Base-by-base conservation (phyloP, 2,329 filamentous ascomycete genomes). In the Botrytis elliptica region DNA sequence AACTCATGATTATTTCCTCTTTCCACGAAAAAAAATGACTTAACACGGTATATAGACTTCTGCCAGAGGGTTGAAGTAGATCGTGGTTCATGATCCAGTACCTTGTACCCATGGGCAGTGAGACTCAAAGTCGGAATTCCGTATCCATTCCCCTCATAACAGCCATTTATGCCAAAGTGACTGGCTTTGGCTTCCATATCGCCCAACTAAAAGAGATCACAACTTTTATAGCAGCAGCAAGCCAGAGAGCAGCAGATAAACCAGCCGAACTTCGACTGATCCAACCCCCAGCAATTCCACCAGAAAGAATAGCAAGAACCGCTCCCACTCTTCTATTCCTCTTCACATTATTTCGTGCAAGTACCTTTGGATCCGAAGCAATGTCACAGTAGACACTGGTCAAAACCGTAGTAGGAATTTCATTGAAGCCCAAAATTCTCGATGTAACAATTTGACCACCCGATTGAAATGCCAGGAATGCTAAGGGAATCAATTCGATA, bases 381-480 rank as follows among this genome's bases (percentile, higher is more conserved):
- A 95, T 80, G 80, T 95, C 93, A 80, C 92, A 94, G 83, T 95
- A 95, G 75, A 93, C 90, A 80, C 91, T 94, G 1, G 93, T 95
- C 74, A 96, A 82, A 4, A 95, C 93, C 25, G 94, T 92, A 75
- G 91, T 94, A 0, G 92, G 94, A 33, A 95, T 83, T 3, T 90
- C 89, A 74, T 89, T 90, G 79, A 90, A 91, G 78, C 90, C 87
- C 74, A 95, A 82, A 0, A 91, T 89, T 5, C 92, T 84, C 78
- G 91, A 93, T 0, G 89, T 88, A n/a, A 94, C 90, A 1, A 92
- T 92, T 81, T 95, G 93, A 0, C 92, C 93, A 72, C 91, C 91
- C 76, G 89, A 91, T 83, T 95, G 93, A 78, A 95, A 93, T 4
- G 87, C 86, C 1, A 90, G 81, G 44, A 87, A 83, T 0, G 80